Base-by-base conservation (phyloP, 345 rosid genomes). In the Eutrema heterophyllum region DNA sequence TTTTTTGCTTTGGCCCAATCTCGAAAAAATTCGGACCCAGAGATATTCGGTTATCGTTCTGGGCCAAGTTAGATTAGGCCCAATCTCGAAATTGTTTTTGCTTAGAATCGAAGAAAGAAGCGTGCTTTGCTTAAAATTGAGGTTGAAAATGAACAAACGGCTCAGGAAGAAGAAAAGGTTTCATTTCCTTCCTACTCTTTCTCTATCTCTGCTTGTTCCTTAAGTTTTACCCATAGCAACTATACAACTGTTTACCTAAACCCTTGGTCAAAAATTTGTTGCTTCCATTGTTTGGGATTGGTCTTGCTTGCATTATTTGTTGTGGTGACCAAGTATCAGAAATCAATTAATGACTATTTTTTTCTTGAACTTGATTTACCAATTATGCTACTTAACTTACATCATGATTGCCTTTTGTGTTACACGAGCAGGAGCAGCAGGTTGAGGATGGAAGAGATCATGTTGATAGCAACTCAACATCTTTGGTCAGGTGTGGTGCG, bases 371-470 rank as follows among this genome's bases (percentile, higher is more conserved):
- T 9, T 50, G 9, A 40, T 36, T 38, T 14, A 51, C 7, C 24
- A 5, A 53, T 44, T 51, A 53, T 67, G 36, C 5, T 45, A 33
- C 46, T 44, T 18, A 45, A 55, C 40, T 54, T 35, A 41, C 38
- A 60, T 8, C 11, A 40, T 67, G 68, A n/a, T 41, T 40, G n/a
- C 54, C 30, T 24, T 53, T n/a, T 66, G 44, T 74, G 8, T 6
- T 39, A 58, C 68, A 67, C 58, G 29, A 58, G 24, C 36, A 68
- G 30, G 73, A 57, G 41, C 56, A 67, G 3, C 11, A 41, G 4
- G 54, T 33, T 41, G 73, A 67, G 59, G 58, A 27, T 46, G 51
- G 59, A 44, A 66, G 59, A 56, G 60, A 48, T 26, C 67, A 57
- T 14, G 57, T 13, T 1, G 40, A 48, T 36, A 66, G 70, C 58